Evolutionary conservation across 139 green algal genomes (phyloP), one percentile per base, ranked within the genome.

Genomic region (Cymbomonas tetramitiformis): DNA sequence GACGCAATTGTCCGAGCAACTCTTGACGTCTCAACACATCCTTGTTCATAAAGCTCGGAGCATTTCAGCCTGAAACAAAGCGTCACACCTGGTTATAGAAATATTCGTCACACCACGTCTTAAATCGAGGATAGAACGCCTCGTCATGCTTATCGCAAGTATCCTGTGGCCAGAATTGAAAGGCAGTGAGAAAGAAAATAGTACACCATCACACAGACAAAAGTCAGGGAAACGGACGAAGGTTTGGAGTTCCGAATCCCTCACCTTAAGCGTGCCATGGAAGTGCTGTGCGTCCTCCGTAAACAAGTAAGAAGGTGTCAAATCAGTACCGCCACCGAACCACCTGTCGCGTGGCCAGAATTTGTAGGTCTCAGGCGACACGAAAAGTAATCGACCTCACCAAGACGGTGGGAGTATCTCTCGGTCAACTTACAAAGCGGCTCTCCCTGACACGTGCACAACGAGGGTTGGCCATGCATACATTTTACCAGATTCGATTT

Each of bases 241-340:
- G n/a, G n/a, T n/a, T n/a, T n/a, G n/a, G n/a, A n/a, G n/a, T n/a
- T n/a, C n/a, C n/a, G n/a, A n/a, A n/a, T n/a, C n/a, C n/a, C n/a
- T n/a, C n/a, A n/a, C n/a, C n/a, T 60, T 56, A 23, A 65, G 34
- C 30, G 46, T 58, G 2, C 81, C 78, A 54, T 99, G 92, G 76
- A 99, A 99, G 81, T 99, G 91, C 61, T 80, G 77, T 76, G 95
- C 84, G 75, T 99, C 92, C 58, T 97, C 92, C 21, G 81, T 64
- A 31, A 85, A 79, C 0, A 99, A 46, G 67, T 94, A 99, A 39
- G 43, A 77, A 21, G 92, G 92, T 10, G 92, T 99, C 76, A 99
- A 91, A 72, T 99, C 92, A 25, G 86, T 97, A 67, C 92, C 92
- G 48, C 92, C 92, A 26, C 92, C 92, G 73, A 98, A 99, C 92